Conservation (phyloP, 2,329 filamentous ascomycete species). For the Pseudogymnoascus sp. region DNA sequence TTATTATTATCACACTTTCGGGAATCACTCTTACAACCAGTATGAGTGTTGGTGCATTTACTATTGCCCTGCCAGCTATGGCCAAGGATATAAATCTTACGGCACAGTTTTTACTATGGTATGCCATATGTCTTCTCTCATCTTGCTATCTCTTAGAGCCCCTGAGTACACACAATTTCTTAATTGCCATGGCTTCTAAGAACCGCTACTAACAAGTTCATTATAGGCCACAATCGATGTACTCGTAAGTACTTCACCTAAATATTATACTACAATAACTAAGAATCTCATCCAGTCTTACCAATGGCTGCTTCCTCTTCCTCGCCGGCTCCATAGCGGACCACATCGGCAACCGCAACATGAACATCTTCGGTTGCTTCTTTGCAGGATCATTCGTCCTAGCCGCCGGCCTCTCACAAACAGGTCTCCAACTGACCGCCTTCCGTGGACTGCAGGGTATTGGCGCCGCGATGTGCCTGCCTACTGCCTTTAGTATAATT, state of each 20-base stretch:
- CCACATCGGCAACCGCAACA: constrained; percentile 6
- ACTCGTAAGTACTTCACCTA: background rate
- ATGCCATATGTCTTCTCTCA: background rate
- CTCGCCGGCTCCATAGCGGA: constrained; percentile 1
- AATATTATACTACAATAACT: background rate
- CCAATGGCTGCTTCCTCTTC: constrained; percentile 4
- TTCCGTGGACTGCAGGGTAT: background rate
- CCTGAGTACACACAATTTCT: background rate
- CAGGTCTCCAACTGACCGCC: background rate
- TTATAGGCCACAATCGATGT: background rate
- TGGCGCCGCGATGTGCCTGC: background rate
- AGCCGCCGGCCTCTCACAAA: background rate
- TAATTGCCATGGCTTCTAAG: background rate
- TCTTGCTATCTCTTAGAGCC: background rate
- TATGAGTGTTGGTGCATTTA: background rate
- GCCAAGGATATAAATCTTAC: background rate
- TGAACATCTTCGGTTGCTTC: constrained; percentile 2
- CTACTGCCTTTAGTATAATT: background rate
- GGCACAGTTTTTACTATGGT: background rate
- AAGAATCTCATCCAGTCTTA: background rate
- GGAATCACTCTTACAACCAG: background rate
- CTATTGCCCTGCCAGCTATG: background rate
- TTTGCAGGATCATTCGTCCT: background rate
- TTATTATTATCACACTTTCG: background rate
- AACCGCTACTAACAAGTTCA: background rate